Evolutionary conservation across 495 filamentous ascomycete genomes (phyloP).

Genomic region (Xylaria longipes): DNA sequence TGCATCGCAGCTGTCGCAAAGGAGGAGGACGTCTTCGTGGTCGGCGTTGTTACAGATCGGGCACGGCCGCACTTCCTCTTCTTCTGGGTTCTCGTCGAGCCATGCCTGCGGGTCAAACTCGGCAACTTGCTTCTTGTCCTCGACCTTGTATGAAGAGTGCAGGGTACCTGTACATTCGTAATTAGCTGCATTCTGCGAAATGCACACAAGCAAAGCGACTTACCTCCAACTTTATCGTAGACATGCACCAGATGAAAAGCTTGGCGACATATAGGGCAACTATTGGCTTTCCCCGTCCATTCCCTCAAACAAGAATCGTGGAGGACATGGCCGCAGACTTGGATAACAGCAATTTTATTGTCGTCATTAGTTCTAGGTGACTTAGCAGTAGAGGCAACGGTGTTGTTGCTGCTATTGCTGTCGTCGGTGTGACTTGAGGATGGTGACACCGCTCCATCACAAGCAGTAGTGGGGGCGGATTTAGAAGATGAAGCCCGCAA

Average conservation of each 20-base stretch:
- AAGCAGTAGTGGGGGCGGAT: constrained; percentile 25
- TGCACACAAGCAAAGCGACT: constrained; percentile 39
- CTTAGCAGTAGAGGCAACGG: constrained; percentile 41
- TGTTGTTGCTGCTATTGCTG: constrained; percentile 32
- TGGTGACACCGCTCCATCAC: constrained; percentile 41
- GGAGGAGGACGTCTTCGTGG: constrained; percentile 77
- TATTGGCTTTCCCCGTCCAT: constrained; percentile 96
- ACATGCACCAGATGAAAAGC: constrained; percentile 90
- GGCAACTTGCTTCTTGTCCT: constrained; percentile 87
- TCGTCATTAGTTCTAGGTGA: constrained; percentile 36
- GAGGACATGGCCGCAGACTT: constrained; percentile 83
- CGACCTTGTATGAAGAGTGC: constrained; percentile 81
- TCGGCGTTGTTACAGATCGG: constrained; percentile 78
- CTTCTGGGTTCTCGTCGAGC: constrained; percentile 73
- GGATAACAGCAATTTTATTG: constrained; percentile 55
- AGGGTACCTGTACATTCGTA: constrained; percentile 62
- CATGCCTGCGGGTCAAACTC: constrained; percentile 85
- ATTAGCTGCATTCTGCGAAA: constrained; percentile 31
- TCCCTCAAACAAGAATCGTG: constrained; percentile 90
- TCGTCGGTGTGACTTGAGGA: constrained; percentile 48
- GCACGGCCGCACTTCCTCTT: constrained; percentile 71
- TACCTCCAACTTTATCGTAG: constrained; percentile 77
- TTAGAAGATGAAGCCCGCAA: constrained; percentile 22
- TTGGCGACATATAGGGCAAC: constrained; percentile 94
- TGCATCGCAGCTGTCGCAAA: constrained; percentile 87